Conservation (phyloP, 202 grass and related monocot species). For the Schoenoplectus tabernaemontani region DNA sequence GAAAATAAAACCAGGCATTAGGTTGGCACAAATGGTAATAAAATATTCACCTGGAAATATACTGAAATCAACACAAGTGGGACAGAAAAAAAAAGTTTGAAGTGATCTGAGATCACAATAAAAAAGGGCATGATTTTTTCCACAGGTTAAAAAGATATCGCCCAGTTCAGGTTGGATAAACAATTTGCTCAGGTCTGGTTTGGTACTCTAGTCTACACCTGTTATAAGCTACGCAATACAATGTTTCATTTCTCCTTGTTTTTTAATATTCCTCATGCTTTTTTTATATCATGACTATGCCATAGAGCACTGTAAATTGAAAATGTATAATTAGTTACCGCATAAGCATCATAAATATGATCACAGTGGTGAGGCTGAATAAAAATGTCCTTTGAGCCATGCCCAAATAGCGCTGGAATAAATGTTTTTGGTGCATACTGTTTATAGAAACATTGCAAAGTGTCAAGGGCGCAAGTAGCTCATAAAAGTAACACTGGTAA, state of each 20-base stretch:
- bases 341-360: constrained; percentile 80
- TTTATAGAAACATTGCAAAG: constrained; percentile 15
- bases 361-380: constrained; percentile 80
- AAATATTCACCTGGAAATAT: not conserved
- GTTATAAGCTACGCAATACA: not conserved
- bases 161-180: not conserved
- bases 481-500: not conserved
- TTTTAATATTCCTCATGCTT: not conserved
- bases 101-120: not conserved
- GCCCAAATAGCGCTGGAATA: constrained; percentile 94
- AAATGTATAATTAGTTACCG: constrained; percentile 33
- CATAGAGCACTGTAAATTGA: not conserved
- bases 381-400: constrained; percentile 91
- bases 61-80: not conserved
- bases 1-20: not conserved
- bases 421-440: constrained; percentile 95
- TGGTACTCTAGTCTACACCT: not conserved
- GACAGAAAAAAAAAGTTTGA: not conserved
- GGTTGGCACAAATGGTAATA: not conserved
- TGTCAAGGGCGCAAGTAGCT: constrained; percentile 2
- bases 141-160: not conserved
- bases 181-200: not conserved
- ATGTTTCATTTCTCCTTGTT: not conserved
- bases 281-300: not conserved
- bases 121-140: not conserved